Evolutionary conservation across 108 stramenopile genomes (phyloP).

Genomic region (Skeletonema tropicum): DNA sequence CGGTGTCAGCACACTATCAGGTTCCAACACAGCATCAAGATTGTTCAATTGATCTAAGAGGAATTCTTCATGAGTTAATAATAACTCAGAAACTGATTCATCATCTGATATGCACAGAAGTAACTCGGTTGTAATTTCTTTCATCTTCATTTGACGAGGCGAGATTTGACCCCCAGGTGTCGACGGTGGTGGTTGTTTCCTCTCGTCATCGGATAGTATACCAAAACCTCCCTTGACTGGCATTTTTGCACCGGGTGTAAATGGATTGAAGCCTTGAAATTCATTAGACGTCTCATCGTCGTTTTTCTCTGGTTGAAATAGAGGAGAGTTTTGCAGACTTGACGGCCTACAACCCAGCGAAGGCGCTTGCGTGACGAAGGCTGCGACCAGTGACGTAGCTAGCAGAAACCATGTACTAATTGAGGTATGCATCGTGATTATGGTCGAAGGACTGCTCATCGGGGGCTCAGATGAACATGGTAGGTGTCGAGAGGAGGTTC

Average conservation of each 20-base stretch:
- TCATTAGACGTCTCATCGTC: constrained; percentile 9
- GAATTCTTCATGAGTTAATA: constrained; percentile 38
- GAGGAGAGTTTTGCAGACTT: background rate
- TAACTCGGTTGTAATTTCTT: constrained; percentile 40
- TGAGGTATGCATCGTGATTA: no score
- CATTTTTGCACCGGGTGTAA: constrained; percentile 41
- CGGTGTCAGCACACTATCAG: constrained; percentile 33
- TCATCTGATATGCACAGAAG: constrained; percentile 23
- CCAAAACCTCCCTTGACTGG: constrained; percentile 27
- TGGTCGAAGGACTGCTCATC: background rate
- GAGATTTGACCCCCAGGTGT: constrained; percentile 48
- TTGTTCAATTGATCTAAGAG: constrained; percentile 49
- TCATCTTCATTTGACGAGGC: constrained; percentile 48
- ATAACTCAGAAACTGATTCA: constrained; percentile 21
- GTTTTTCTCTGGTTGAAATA: constrained; percentile 4
- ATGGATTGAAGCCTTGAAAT: constrained; percentile 45
- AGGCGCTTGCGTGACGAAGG: background rate
- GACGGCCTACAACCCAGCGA: background rate
- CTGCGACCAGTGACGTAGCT: background rate
- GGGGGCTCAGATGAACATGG: no score
- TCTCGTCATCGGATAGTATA: constrained; percentile 9
- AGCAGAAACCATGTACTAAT: background rate
- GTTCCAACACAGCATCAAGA: constrained; percentile 39
- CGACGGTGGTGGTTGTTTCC: constrained; percentile 1
- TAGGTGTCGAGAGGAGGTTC: no score